Evolutionary conservation across 2,329 filamentous ascomycete genomes (phyloP).

Genomic region (Calonectria pteridis): DNA sequence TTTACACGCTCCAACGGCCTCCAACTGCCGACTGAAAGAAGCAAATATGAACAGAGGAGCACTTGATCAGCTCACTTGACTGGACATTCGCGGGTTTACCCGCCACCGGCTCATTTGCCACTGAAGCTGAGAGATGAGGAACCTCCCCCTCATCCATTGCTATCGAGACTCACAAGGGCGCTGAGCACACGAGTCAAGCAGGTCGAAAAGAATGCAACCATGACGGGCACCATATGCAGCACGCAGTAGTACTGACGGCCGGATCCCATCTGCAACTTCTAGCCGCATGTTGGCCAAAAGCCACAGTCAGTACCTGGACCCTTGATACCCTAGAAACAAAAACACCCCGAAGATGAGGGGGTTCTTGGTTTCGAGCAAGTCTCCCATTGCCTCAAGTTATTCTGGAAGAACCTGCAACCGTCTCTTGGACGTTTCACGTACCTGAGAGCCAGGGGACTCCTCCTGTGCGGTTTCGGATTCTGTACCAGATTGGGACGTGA

Average conservation of each 20-base stretch:
- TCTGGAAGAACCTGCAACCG: constrained; percentile 42
- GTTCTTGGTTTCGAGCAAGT: constrained; percentile 25
- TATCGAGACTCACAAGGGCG: constrained; percentile 27
- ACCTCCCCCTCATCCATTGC: neutral
- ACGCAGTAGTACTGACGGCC: constrained; percentile 18
- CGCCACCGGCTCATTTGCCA: constrained; percentile 20
- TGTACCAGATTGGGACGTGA: constrained; percentile 32
- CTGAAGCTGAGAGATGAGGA: constrained; percentile 1
- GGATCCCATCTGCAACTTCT: constrained; percentile 38
- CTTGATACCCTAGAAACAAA: constrained; percentile 40
- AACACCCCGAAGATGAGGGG: constrained; percentile 24
- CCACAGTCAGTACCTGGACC: constrained; percentile 23
- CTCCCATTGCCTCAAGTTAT: constrained; percentile 37
- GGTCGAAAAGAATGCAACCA: constrained; percentile 20
- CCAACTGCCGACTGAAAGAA: constrained; percentile 10
- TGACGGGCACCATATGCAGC: neutral
- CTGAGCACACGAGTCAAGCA: constrained; percentile 38
- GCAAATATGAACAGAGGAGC: neutral
- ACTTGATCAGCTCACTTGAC: constrained; percentile 2
- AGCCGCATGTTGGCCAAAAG: constrained; percentile 24
- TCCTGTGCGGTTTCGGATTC: constrained; percentile 36
- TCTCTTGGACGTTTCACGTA: constrained; percentile 42
- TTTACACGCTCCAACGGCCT: neutral
- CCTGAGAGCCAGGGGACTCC: constrained; percentile 31
- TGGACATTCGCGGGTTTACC: constrained; percentile 1